Base-by-base conservation (phyloP, 164 flowering plant genomes). In the Aristolochia contorta region DNA sequence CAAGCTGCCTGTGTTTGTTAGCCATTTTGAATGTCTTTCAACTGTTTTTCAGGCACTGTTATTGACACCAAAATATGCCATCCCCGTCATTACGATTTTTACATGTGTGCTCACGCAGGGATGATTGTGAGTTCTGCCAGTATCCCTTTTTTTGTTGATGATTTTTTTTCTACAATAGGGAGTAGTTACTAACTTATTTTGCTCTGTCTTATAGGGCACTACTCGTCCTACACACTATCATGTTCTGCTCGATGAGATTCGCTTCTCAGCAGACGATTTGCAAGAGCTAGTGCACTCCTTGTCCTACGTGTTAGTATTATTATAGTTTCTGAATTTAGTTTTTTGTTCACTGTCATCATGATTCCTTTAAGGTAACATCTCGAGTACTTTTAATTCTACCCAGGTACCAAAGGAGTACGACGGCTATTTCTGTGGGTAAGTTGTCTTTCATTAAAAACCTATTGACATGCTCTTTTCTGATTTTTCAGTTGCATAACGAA, bases 31-130 rank as follows among this genome's bases (percentile, higher is more conserved):
- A 20, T 54, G 16, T 54, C 56, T 41, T 58, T 47, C 57, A 37
- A 49, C n/a, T 0, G 4, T 18, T 20, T 33, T 71, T 52, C 70
- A 93, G 99, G 99, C 3, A 93, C 97, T 0, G 73, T 93, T 0
- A 75, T 93, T 21, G 99, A 93, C 69, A 86, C 56, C 58, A 77
- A 75, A 63, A 66, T 93, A 9, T 80, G 95, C 57, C 99, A 93
- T 70, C 95, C 99, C 0, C 55, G 71, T 12, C 80, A 78, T 73
- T 75, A 88, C 71, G 99, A 91, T 25, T 93, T 93, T 73, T 93
- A 90, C 60, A 77, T 93, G 57, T 93, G 99, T 62, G 84, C 96
- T 0, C 97, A 93, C 68, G 95, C 92, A 32, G 97, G 99, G 49
- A 81, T 80, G 92, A 90, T 90, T 72, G 99, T 90, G 64, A 90